Base-by-base conservation (phyloP, 495 filamentous ascomycete species). In the Endocarpon pusillum region DNA sequence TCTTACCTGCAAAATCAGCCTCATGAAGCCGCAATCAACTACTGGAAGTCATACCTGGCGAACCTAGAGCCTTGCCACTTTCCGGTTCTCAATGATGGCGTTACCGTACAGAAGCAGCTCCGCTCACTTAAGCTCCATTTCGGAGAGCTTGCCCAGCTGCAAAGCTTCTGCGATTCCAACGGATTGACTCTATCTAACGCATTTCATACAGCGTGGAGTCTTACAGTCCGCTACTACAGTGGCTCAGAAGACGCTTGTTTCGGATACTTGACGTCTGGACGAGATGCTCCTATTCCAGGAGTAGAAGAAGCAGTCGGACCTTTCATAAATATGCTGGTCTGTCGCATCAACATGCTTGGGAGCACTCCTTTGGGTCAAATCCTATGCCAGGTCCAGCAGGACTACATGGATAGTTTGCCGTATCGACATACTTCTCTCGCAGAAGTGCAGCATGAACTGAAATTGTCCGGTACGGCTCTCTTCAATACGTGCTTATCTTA, bases 311-410 rank as follows among this genome's bases (percentile, higher is more conserved):
- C 64, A 23, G 54, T 68, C 28, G 69, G 68, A 10, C 60, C 64
- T 2, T 57, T 69, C 1, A 67, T 73, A 15, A 70, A 68, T 27
- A 60, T 70, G 33, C 51, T 69, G 32, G 51, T 65, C 11, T 69
- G 66, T 36, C 57, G 66, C 7, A 52, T 69, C 38, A 60, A 51
- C 29, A 29, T 64, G 11, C 39, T 45, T 2, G 30, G 43, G 4
- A 26, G 48, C 8, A 41, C 40, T 0, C 27, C 39, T 0, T 42
- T 66, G 11, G 41, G 39, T 3, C 41, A 56, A 20, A 36, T 59
- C 3, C 34, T 66, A 15, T 34, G 52, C 3, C 38, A 53, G 21
- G 45, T 71, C 14, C 69, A 73, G 38, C 49, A 47, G 21, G 61
- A 71, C 39, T 66, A 65, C 31, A 49, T 69, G 36, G 53, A 62